Evolutionary conservation across 805 yeast species (phyloP).

Genomic region (Candida tammaniensis): DNA sequence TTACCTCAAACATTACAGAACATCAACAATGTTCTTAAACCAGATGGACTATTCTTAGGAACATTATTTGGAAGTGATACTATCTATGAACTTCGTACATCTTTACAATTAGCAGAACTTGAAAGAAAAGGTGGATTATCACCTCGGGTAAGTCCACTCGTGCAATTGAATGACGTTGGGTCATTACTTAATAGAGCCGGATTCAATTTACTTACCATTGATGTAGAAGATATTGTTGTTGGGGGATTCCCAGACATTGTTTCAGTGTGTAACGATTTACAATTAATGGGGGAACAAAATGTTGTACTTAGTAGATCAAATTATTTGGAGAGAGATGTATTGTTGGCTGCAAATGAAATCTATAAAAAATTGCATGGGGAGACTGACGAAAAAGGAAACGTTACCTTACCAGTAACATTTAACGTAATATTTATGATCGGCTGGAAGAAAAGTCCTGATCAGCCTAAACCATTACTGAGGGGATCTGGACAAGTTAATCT

Average conservation of each 20-base stretch:
- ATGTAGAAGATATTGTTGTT: conserved; percentile 78
- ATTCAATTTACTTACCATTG: conserved; percentile 77
- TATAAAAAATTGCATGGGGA: conserved; percentile 72
- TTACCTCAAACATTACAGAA: conserved; percentile 62
- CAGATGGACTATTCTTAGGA: conserved; percentile 82
- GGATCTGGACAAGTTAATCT: conserved; percentile 70
- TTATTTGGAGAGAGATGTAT: conserved; percentile 51
- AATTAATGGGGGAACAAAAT: conserved; percentile 82
- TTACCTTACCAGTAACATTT: conserved; percentile 73
- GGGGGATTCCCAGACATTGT: conserved; percentile 70
- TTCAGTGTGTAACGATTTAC: conserved; percentile 66
- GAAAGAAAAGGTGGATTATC: conserved; percentile 78
- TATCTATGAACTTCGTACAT: conserved; percentile 74
- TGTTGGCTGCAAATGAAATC: conserved; percentile 74
- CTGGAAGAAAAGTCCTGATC: conserved; percentile 72
- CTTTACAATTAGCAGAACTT: conserved; percentile 77
- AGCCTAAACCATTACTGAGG: conserved; percentile 70
- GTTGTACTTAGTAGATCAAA: conserved; percentile 52
- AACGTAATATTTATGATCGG: conserved; percentile 82
- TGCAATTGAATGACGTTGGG: conserved; percentile 75
- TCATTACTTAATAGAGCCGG: conserved; percentile 70
- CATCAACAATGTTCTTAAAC: conserved; percentile 58
- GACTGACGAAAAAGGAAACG: conserved; percentile 41
- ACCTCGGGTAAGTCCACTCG: conserved; percentile 79
- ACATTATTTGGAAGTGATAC: conserved; percentile 84